Percentiles rank a stretch among this genome's conserved stretches.
phyloP scores from a whole-genome alignment of 495 filamentous ascomycete genomes.

The Neurospora sp. region DNA sequence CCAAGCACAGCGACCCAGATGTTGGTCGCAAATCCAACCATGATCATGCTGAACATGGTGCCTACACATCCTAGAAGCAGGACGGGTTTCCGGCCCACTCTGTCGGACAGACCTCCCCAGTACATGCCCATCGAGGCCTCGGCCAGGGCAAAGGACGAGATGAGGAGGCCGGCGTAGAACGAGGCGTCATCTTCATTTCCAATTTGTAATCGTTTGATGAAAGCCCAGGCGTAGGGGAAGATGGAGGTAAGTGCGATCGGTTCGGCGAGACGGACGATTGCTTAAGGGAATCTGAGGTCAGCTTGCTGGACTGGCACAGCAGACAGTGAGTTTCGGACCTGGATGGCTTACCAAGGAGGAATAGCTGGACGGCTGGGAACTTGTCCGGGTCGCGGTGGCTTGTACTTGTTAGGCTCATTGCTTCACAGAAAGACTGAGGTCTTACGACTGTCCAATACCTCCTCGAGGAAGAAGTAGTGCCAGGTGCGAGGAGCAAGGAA shows the following conservation, averaged over 20 bases:
- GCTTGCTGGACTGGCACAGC: constrained; percentile 75
- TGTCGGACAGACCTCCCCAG: constrained; percentile 76
- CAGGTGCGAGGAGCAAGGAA: not conserved
- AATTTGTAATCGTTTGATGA: constrained; percentile 64
- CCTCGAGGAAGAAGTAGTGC: constrained; percentile 3
- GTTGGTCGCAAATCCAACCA: constrained; percentile 74
- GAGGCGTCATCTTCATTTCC: constrained; percentile 60
- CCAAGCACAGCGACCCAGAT: constrained; percentile 70
- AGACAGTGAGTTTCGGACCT: constrained; percentile 37
- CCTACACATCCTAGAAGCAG: constrained; percentile 70
- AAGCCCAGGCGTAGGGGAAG: constrained; percentile 79
- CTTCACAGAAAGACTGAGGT: constrained; percentile 20
- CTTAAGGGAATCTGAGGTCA: constrained; percentile 46
- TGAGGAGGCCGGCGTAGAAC: constrained; percentile 75
- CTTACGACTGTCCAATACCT: constrained; percentile 17
- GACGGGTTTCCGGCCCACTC: constrained; percentile 74
- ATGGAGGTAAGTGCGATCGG: constrained; percentile 82
- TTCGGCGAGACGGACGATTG: constrained; percentile 63
- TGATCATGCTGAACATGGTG: constrained; percentile 65
- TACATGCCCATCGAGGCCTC: constrained; percentile 75
- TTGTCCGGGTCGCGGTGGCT: constrained; percentile 43
- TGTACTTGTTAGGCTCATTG: constrained; percentile 35
- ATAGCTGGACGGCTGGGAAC: constrained; percentile 70
- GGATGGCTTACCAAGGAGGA: constrained; percentile 53
- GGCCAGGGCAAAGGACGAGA: constrained; percentile 71